Evolutionary conservation across 2,329 filamentous ascomycete species (phyloP), one percentile per base, ranked within the genome.

Genomic region (Periconia sp.): DNA sequence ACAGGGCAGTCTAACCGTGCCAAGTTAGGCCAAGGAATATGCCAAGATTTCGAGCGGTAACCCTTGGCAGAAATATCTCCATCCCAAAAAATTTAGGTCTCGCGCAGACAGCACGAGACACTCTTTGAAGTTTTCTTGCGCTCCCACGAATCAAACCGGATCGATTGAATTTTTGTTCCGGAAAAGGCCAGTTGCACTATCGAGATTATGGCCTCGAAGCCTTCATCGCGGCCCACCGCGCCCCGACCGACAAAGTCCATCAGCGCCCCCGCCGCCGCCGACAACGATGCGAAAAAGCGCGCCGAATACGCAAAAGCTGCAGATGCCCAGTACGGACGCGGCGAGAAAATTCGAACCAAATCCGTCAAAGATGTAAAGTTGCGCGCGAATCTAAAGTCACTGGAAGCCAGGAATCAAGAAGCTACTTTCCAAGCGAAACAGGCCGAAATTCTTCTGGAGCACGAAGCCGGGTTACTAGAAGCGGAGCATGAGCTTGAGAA

Each of bases 361-460:
- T 80, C 79, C 9, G 85, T 96, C 65, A 89, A 87, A 66, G 92
- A 97, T 80, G 95, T 90, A 81, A 99, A 97, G 74, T 77, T 97
- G 58, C 88, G 91, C 46, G 83, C 85, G 13, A 96, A 91, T 60
- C 77, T 99, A 47, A 88, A 86, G 69, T 81, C 81, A 1, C 82
- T 97, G 44, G 94, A 99, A 72, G 79, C 79, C 55, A 94, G 94
- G 73, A 93, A 92, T 76, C 85, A 92, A 66, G 84, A 88, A 64
- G 93, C 93, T 1, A 80, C 89, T 1, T 75, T 95, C 35, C 88
- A 90, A 73, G 92, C 94, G 15, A 96, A 96, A 76, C 93, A 97
- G 80, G 91, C 93, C 19, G 94, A 99, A 76, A 94, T 99, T 53
- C 78, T 99, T 64, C 84, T 96, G 50, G 93, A 97, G 75, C 91